Evolutionary conservation across 352 stramenopile species (phyloP).

Genomic region (Thraustochytrium striatum): DNA sequence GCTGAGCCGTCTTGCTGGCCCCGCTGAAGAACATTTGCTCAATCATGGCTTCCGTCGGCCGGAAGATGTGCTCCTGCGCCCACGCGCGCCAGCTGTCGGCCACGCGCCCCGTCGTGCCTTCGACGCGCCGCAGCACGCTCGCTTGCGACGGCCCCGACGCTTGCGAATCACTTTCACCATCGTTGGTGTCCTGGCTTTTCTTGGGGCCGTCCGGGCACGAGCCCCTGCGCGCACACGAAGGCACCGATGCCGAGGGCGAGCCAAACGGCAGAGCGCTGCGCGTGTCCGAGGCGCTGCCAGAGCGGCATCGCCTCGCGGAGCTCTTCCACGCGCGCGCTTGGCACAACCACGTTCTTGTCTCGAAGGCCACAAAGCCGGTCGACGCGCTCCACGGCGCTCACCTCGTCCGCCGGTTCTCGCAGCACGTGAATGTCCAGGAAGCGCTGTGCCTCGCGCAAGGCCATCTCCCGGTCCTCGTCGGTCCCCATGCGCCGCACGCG

Average conservation of each 20-base stretch:
- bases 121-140: neutral
- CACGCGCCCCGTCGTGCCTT: neutral
- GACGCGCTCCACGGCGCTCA: neutral
- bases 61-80: neutral
- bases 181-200: neutral
- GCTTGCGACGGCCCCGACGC: neutral
- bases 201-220: neutral
- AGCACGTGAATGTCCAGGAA: neutral
- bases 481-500: neutral
- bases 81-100: neutral
- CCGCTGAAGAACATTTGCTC: neutral
- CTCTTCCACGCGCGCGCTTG: neutral
- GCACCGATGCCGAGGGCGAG: neutral
- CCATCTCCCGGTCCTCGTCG: neutral
- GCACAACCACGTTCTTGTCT: too few species aligned
- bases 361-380: neutral
- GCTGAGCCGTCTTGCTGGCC: neutral
- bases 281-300: neutral
- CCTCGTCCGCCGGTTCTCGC: neutral
- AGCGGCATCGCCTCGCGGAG: neutral
- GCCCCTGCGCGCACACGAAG: neutral
- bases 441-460: neutral
- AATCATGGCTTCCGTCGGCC: neutral
- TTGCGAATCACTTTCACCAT: neutral
- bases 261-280: neutral